Evolutionary conservation across 1,284 basidiomycete genomes (phyloP).

Genomic region (Melampsora americana): DNA sequence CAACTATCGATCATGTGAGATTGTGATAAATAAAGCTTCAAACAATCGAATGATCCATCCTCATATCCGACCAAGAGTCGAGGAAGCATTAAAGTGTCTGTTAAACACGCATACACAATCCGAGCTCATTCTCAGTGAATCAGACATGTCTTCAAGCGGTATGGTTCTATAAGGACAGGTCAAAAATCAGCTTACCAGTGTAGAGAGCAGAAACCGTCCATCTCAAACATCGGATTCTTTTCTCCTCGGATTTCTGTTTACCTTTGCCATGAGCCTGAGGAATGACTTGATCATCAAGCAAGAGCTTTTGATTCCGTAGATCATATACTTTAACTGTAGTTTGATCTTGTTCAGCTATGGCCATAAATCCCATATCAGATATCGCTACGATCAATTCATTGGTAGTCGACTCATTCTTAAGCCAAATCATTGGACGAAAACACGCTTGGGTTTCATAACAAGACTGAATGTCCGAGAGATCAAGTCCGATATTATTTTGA

Average conservation of each 20-base stretch:
- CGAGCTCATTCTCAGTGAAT: not conserved
- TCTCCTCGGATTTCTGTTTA: constrained; percentile 19
- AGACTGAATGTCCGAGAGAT: not conserved
- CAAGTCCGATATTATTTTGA: not conserved
- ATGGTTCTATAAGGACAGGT: not conserved
- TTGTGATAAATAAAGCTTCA: constrained; percentile 17
- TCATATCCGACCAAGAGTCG: constrained; percentile 30
- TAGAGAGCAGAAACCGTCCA: constrained; percentile 27
- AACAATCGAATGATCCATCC: constrained; percentile 17
- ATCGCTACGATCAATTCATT: constrained; percentile 4
- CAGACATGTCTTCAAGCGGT: not conserved
- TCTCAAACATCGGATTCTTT: constrained; percentile 4
- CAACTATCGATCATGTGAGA: constrained; percentile 43
- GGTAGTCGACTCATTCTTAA: constrained; percentile 1
- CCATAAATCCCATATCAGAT: constrained; percentile 36
- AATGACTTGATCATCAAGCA: constrained; percentile 25
- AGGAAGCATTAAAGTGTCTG: constrained; percentile 26
- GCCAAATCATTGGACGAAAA: constrained; percentile 5
- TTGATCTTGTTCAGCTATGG: constrained; percentile 26
- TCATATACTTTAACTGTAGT: constrained; percentile 26
- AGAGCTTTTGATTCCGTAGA: constrained; percentile 29
- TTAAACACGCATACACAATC: not conserved
- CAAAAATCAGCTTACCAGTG: constrained; percentile 10
- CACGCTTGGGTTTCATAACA: not conserved
- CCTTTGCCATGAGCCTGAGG: constrained; percentile 4